Conservation (phyloP, 208 protist species). For the Trypanosoma melophagium region DNA sequence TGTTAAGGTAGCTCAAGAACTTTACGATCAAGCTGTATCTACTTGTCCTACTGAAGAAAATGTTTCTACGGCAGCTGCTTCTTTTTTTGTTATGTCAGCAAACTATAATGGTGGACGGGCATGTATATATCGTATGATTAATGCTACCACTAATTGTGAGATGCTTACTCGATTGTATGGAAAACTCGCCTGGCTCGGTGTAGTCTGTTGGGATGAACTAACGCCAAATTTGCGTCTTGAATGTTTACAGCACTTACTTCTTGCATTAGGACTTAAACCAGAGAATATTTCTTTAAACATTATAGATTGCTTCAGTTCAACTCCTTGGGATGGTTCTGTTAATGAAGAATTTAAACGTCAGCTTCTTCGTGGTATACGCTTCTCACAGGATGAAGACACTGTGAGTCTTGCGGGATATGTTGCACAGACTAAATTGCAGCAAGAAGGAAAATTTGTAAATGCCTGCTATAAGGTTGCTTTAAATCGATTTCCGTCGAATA, state of each 20-base stretch:
- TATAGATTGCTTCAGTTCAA: slow-evolving; percentile 20
- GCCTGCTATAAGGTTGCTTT: slow-evolving; percentile 60
- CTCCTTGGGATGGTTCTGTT: slow-evolving; percentile 3
- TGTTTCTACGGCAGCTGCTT: slow-evolving; percentile 62
- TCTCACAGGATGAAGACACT: slow-evolving; percentile 55
- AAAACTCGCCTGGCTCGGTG: slow-evolving; percentile 41
- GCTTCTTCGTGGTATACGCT: slow-evolving; percentile 53
- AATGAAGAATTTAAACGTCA: slow-evolving; percentile 32
- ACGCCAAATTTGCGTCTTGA: slow-evolving; percentile 31
- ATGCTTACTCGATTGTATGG: slow-evolving; percentile 26
- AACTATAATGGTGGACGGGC: slow-evolving; percentile 55
- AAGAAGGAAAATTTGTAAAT: slow-evolving; percentile 59
- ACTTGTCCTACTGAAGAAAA: slow-evolving; percentile 47
- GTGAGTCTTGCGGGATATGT: slow-evolving; percentile 68
- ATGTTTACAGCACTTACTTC: slow-evolving; percentile 62
- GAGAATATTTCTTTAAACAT: slow-evolving; percentile 8
- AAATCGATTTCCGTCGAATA: slow-evolving; percentile 49
- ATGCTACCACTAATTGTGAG: slow-evolving; percentile 8
- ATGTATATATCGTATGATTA: slow-evolving; percentile 50
- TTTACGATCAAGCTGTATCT: slow-evolving; percentile 58
- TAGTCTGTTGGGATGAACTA: slow-evolving; percentile 45
- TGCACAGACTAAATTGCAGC: slow-evolving; percentile 61
- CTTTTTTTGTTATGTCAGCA: slow-evolving; percentile 63
- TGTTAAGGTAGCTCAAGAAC: slow-evolving; percentile 33
- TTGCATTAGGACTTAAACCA: slow-evolving; percentile 34